Evolutionary conservation across 2,329 filamentous ascomycete genomes (phyloP).

Genomic region (Fonsecaea monophora): DNA sequence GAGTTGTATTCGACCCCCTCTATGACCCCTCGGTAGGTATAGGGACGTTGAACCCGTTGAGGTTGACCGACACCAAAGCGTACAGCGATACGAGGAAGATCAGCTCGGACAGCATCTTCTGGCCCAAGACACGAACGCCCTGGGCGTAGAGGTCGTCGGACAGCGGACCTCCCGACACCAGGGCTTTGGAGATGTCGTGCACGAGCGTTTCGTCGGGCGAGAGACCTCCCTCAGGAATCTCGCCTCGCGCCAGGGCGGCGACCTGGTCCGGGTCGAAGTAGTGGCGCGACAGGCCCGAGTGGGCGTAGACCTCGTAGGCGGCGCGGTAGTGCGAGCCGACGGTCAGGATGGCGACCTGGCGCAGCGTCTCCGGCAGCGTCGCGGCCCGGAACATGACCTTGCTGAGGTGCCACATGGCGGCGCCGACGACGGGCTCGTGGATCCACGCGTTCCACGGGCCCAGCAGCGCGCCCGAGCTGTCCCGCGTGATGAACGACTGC

Average conservation of each 20-base stretch:
- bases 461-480: background rate
- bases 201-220: background rate
- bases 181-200: background rate
- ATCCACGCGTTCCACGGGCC: constrained; percentile 3
- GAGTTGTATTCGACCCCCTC: background rate
- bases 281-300: background rate
- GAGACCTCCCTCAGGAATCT: background rate
- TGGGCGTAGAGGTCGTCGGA: background rate
- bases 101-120: background rate
- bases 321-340: background rate
- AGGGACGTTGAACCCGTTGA: background rate
- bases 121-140: background rate
- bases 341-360: constrained; percentile 4
- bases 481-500: constrained; percentile 2
- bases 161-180: background rate
- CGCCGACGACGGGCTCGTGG: constrained; percentile 2
- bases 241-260: background rate
- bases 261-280: background rate
- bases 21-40: background rate
- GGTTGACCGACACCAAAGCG: background rate
- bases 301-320: background rate
- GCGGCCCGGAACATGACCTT: background rate
- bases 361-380: background rate
- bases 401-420: constrained; percentile 1
- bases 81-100: background rate